Evolutionary conservation across 1,284 basidiomycete genomes (phyloP), one percentile per base, ranked within the genome.

Genomic region (Trametes pubescens): DNA sequence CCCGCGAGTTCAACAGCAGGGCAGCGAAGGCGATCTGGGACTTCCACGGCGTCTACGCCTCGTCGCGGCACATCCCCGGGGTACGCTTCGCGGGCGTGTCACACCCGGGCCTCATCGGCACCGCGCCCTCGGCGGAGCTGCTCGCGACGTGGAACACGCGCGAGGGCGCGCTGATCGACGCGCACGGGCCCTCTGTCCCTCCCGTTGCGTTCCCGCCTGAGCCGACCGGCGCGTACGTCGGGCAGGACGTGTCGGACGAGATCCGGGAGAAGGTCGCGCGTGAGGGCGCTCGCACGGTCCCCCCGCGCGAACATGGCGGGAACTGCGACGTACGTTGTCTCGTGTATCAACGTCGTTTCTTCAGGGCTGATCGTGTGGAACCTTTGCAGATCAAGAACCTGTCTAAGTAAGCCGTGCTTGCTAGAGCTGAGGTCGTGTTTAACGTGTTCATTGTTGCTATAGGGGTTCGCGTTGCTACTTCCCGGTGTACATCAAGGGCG

Each of bases 1-100:
- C 90, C 4, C 81, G 79, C 8, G 89, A 92, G 74, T 92, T 91
- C 75, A 78, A 90, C 52, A 88, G 86, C 69, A 85, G 79, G 70
- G 90, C 91, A 0, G 84, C 86, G 59, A 94, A 94, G 72, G 90
- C 91, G 4, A 91, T 93, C 62, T 93, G 91, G 91, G 91, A 93
- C 74, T 84, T 93, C 67, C 80, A 91, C 69, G 87, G 88, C 29
- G 79, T 88, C 57, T 90, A 89, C 75, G 88, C 89, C 0, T 83
- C 86, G 13, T 90, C 88, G 7, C 82, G 91, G 11, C 91, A 92
- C 74, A 87, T 94, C 67, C 91, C 91, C 0, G 90, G 91, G 38
- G 91, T 94, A 8, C 84, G 87, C 37, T 94, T 94, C 71, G 89
- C 90, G 0, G 91, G 91, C 0, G 85, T 93, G 44, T 87, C 89